A percentile compares a stretch with the other conserved stretches of the same genome.
These are phyloP conservation scores for Syzygium malaccense DNA, from an alignment of 441 rosid genomes.

Conservation along the genomic window DNA sequence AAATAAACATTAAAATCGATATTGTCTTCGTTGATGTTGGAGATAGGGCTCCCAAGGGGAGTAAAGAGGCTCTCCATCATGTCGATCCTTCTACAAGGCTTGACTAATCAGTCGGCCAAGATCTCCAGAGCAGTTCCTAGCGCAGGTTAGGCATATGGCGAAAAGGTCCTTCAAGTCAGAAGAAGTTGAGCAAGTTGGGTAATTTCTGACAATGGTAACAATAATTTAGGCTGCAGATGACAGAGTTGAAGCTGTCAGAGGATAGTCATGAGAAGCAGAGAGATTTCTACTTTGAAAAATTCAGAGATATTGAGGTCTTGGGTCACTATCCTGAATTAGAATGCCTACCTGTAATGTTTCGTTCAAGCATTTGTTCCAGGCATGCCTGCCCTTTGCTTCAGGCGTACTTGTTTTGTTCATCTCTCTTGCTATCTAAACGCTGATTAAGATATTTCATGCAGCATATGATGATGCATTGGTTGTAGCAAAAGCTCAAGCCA, in stretches of 20 bases:
- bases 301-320: conserved; percentile 82
- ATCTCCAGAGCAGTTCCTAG: conserved; percentile 29
- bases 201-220: neutral
- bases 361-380: neutral
- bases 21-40: neutral
- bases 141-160: neutral
- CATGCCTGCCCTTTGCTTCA: neutral
- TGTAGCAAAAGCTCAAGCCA: neutral
- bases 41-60: too few species aligned
- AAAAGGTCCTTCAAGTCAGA: neutral
- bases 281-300: conserved; percentile 80
- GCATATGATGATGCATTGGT: conserved; percentile 1
- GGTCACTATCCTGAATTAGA: conserved; percentile 67
- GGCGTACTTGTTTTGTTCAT: neutral
- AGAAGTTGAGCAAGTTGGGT: neutral
- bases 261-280: conserved; percentile 95
- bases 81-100: conserved; percentile 19
- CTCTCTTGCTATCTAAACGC: neutral
- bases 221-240: neutral
- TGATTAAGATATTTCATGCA: conserved; percentile 19
- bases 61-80: too few species aligned
- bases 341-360: conserved; percentile 37
- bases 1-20: neutral
- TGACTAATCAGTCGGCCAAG: conserved; percentile 39
- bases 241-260: conserved; percentile 23